These are phyloP conservation scores for Zopfochytrium polystomum DNA, from an alignment of 371 early-diverging fungal species.

Conservation along the genomic window DNA sequence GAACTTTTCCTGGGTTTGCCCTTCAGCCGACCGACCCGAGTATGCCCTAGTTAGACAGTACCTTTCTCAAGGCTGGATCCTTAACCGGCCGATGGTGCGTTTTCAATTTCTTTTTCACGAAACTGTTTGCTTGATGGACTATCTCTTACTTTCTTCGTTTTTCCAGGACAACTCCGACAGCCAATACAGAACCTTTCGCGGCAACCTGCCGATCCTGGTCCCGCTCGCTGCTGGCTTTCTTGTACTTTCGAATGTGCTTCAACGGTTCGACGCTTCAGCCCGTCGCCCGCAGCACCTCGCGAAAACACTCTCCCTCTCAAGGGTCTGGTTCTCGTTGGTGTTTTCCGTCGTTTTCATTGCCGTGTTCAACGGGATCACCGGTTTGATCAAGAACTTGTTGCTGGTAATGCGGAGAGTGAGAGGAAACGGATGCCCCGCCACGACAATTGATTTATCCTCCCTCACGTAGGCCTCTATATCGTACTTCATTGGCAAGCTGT, in stretches of 20 bases:
- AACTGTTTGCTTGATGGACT: too few species aligned
- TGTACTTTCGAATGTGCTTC: constrained; percentile 19
- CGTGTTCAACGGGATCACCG: constrained; percentile 60
- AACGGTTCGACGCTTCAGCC: not conserved
- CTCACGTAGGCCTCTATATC: not conserved
- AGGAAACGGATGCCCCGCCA: too few species aligned
- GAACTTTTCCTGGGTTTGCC: not conserved
- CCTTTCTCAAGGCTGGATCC: too few species aligned
- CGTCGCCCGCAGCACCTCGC: too few species aligned
- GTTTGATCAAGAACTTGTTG: constrained; percentile 66
- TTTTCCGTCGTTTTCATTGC: constrained; percentile 63
- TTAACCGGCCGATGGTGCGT: too few species aligned
- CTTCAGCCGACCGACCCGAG: too few species aligned
- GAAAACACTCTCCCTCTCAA: not conserved
- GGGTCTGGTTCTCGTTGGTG: constrained; percentile 43
- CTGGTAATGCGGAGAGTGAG: constrained; percentile 58
- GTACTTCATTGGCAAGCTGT: not conserved
- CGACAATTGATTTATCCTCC: too few species aligned
- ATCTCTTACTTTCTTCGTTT: too few species aligned
- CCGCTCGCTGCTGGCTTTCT: constrained; percentile 45
- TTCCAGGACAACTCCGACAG: constrained; percentile 87
- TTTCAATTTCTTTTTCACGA: too few species aligned
- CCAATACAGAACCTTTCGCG: constrained; percentile 78
- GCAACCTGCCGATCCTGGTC: constrained; percentile 64
- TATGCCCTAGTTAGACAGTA: too few species aligned